These are phyloP conservation scores for Tolypocladium inflatum DNA, from an alignment of 2,329 filamentous ascomycete genomes.

Conservation along the genomic window DNA sequence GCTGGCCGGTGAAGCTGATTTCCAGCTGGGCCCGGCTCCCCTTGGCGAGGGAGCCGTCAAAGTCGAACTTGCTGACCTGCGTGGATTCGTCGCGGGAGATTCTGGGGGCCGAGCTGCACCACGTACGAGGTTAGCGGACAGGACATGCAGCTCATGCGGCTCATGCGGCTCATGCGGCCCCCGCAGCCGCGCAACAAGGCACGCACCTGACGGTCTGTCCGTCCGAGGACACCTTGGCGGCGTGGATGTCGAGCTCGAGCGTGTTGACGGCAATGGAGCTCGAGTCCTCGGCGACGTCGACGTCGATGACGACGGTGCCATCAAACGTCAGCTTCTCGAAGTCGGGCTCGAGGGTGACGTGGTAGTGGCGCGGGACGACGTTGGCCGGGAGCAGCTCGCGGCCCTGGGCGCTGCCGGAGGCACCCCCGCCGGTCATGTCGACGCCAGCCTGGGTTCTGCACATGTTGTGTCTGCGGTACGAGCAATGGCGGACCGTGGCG, in stretches of 20 bases:
- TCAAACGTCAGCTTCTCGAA: conserved; percentile 82
- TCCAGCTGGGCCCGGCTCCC: conserved; percentile 62
- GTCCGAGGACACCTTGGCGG: conserved; percentile 38
- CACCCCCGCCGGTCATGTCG: conserved; percentile 23
- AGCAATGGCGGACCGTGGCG: conserved; percentile 49
- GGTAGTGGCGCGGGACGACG: conserved; percentile 85
- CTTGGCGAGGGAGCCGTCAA: conserved; percentile 62
- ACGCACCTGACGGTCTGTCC: conserved; percentile 40
- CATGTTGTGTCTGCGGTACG: conserved; percentile 64
- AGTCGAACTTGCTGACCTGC: conserved; percentile 74
- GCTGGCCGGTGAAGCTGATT: conserved; percentile 58
- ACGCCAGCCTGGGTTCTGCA: conserved; percentile 39
- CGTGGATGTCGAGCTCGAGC: conserved; percentile 72
- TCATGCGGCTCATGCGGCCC: neutral
- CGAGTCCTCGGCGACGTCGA: conserved; percentile 78
- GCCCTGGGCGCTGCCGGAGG: conserved; percentile 12
- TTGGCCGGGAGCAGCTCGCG: conserved; percentile 86
- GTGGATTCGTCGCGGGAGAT: conserved; percentile 67
- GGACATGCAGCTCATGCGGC: neutral
- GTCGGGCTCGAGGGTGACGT: conserved; percentile 84
- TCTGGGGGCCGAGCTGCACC: conserved; percentile 21
- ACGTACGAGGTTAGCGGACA: conserved; percentile 1
- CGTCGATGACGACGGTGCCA: conserved; percentile 74
- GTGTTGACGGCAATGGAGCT: conserved; percentile 82
- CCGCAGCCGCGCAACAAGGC: neutral